Conservation (phyloP, 768 basidiomycete genomes). For the Pulveroboletus sp. region DNA sequence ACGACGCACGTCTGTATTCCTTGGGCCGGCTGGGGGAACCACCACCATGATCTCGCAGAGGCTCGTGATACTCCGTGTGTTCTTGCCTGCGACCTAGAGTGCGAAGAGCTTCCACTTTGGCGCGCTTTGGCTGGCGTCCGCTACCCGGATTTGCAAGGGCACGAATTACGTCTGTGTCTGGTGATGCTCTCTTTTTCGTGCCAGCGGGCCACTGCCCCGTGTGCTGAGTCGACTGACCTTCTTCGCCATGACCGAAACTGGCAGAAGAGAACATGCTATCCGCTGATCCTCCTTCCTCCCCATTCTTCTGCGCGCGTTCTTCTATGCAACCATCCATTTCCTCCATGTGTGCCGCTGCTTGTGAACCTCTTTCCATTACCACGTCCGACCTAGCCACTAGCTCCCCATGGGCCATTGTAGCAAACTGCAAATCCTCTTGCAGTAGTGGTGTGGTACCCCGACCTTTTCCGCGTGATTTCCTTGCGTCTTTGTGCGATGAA, state of each 20-base stretch:
- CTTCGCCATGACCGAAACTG: neutral
- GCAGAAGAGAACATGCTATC: conserved; percentile 38
- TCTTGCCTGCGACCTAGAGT: conserved; percentile 10
- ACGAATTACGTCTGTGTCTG: conserved; percentile 19
- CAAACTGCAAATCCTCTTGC: neutral
- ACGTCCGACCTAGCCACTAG: neutral
- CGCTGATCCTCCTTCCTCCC: conserved; percentile 23
- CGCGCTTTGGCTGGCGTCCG: conserved; percentile 24
- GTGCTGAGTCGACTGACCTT: neutral
- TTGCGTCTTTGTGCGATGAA: conserved; percentile 56
- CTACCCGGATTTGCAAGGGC: conserved; percentile 9
- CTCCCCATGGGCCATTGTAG: neutral
- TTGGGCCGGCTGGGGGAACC: conserved; percentile 1
- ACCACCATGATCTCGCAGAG: conserved; percentile 18
- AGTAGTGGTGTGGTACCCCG: conserved; percentile 26
- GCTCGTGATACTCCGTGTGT: conserved; percentile 17
- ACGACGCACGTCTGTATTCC: conserved; percentile 18
- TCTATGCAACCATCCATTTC: neutral
- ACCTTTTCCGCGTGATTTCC: conserved; percentile 25
- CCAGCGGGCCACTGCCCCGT: conserved; percentile 1
- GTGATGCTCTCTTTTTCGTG: conserved; percentile 31
- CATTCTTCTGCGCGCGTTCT: conserved; percentile 3
- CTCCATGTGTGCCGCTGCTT: neutral
- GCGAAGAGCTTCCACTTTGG: conserved; percentile 22
- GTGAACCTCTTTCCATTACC: neutral